Conservation (phyloP, 2,329 filamentous ascomycete species). For the Aspergillus nomiae region DNA sequence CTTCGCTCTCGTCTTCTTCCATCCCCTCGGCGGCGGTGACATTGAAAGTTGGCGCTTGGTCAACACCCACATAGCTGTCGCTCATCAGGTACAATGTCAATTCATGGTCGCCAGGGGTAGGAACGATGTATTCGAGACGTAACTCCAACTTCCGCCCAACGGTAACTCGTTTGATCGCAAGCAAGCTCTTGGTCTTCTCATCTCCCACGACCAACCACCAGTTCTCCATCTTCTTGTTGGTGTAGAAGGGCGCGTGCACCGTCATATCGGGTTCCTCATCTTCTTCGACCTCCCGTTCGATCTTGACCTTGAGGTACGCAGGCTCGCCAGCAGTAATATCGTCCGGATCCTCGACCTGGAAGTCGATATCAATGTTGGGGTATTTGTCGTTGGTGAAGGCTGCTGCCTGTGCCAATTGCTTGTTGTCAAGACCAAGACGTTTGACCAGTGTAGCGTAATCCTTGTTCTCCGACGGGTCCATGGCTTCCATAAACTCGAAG, state of each 20-base stretch:
- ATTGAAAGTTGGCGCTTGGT: conserved; percentile 89
- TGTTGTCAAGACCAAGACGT: conserved; percentile 74
- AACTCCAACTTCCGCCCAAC: conserved; percentile 77
- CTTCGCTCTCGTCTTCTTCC: conserved; percentile 89
- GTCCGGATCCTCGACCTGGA: conserved; percentile 79
- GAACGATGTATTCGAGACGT: conserved; percentile 84
- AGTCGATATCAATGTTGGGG: conserved; percentile 89
- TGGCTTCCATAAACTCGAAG: conserved; percentile 97
- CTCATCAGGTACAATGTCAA: conserved; percentile 94
- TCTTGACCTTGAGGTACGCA: conserved; percentile 78
- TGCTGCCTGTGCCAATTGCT: conserved; percentile 84
- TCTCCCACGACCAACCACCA: conserved; percentile 98
- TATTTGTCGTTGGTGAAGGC: conserved; percentile 96
- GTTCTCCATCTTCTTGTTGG: conserved; percentile 88
- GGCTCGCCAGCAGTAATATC: conserved; percentile 78
- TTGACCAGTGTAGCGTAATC: conserved; percentile 78
- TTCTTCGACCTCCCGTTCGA: conserved; percentile 78
- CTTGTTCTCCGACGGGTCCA: conserved; percentile 92
- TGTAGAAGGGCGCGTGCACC: conserved; percentile 95
- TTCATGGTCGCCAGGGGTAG: conserved; percentile 80
- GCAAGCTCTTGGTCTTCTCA: conserved; percentile 79
- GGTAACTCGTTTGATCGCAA: conserved; percentile 93
- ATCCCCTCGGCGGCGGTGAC: conserved; percentile 87
- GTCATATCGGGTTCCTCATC: conserved; percentile 75
- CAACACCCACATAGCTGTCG: conserved; percentile 94